Evolutionary conservation across 2,329 filamentous ascomycete genomes (phyloP).

Genomic region (Fusarium udum): DNA sequence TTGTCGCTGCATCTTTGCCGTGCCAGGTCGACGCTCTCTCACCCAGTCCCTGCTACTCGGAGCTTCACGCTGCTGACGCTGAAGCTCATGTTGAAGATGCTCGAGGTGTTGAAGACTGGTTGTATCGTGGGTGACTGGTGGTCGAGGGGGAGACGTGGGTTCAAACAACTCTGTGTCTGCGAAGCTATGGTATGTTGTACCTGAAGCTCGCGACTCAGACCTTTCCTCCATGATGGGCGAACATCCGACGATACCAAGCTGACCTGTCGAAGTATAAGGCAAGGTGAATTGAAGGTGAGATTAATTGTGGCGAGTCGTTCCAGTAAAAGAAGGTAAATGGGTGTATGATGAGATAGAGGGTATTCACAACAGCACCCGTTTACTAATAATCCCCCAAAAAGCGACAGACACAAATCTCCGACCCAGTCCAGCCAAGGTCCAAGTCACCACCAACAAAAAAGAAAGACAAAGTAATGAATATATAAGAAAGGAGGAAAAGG

Average conservation of each 20-base stretch:
- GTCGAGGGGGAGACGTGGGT: conserved; percentile 46
- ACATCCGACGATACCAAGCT: conserved; percentile 30
- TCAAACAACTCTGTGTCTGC: conserved; percentile 60
- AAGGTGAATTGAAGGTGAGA: neutral
- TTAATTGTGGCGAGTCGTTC: conserved; percentile 1
- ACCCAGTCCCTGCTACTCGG: conserved; percentile 15
- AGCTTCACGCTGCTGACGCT: conserved; percentile 35
- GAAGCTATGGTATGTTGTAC: conserved; percentile 65
- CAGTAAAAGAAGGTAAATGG: conserved; percentile 2
- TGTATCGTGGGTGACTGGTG: conserved; percentile 38
- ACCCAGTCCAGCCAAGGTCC: conserved; percentile 37
- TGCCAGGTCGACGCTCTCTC: conserved; percentile 44
- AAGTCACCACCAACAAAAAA: neutral
- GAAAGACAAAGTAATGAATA: neutral
- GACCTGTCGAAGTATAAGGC: neutral
- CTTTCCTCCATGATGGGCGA: conserved; percentile 46
- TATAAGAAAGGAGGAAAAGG: neutral
- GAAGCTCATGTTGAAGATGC: conserved; percentile 34
- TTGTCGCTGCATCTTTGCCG: conserved; percentile 60
- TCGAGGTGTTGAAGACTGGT: conserved; percentile 35
- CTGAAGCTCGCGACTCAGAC: conserved; percentile 56
- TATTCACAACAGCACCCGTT: conserved; percentile 25
- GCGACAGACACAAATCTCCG: conserved; percentile 39
- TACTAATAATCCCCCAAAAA: conserved; percentile 4
- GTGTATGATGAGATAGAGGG: conserved; percentile 4